phyloP scores from a whole-genome alignment of 306 rosid genomes.

The Lathyrus oleraceus region DNA sequence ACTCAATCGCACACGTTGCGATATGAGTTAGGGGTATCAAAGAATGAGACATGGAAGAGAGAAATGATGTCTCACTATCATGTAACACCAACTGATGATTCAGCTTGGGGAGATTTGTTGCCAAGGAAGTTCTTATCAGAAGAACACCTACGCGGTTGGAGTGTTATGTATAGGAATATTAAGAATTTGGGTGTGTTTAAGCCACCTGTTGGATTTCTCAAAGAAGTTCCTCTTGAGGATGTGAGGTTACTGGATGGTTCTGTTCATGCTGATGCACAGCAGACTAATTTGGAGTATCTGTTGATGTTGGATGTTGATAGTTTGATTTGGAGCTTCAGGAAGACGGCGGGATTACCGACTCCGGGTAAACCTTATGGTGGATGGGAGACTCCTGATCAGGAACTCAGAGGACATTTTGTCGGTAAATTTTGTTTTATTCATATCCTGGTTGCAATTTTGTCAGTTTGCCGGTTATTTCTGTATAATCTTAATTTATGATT shows the following conservation, averaged over 20 bases:
- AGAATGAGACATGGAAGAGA: constrained; percentile 58
- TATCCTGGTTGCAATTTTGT: constrained; percentile 23
- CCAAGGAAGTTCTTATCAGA: constrained; percentile 63
- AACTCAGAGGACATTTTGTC: constrained; percentile 93
- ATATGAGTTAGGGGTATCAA: constrained; percentile 43
- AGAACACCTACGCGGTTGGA: constrained; percentile 58
- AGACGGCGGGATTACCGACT: constrained; percentile 70
- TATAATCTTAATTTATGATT: neutral
- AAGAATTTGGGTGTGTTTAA: constrained; percentile 41
- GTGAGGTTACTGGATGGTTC: constrained; percentile 64
- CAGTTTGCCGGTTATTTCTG: too few species aligned
- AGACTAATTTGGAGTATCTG: constrained; percentile 74
- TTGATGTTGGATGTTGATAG: constrained; percentile 76
- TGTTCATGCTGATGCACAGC: constrained; percentile 59
- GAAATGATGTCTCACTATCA: constrained; percentile 66
- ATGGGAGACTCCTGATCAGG: constrained; percentile 58
- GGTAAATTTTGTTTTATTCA: constrained; percentile 50
- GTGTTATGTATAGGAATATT: constrained; percentile 56
- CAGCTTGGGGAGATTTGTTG: constrained; percentile 63
- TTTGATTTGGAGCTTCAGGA: constrained; percentile 78
- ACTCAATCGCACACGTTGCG: constrained; percentile 60
- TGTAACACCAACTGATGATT: constrained; percentile 73
- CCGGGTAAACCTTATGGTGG: constrained; percentile 67
- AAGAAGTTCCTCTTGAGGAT: constrained; percentile 64
- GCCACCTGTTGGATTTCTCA: constrained; percentile 53